A percentile compares a stretch with the other conserved stretches of the same genome.
phyloP scores from a whole-genome alignment of 2,329 filamentous ascomycete species.

The Diaporthe citriasiana region DNA sequence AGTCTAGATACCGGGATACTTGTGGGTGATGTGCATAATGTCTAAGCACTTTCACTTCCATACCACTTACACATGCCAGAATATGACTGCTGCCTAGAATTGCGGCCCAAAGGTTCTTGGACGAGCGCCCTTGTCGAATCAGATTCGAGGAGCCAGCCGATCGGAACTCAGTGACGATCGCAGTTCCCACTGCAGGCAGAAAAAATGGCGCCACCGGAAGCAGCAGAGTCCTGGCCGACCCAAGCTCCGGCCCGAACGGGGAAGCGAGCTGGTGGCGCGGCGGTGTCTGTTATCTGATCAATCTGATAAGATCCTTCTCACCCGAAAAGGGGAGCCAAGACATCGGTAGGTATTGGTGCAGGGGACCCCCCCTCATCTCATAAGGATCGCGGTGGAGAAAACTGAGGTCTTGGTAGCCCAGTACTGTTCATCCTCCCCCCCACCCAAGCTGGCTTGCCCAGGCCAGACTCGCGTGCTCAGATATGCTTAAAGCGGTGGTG shows the following conservation, averaged over 20 bases:
- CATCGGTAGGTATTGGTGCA: background rate
- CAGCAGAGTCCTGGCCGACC: background rate
- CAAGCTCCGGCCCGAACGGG: constrained; percentile 13
- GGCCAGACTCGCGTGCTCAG: background rate
- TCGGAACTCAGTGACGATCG: background rate
- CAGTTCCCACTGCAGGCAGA: background rate
- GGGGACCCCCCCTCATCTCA: constrained; percentile 26
- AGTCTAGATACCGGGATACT: background rate
- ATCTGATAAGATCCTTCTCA: constrained; percentile 42
- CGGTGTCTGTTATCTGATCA: constrained; percentile 47
- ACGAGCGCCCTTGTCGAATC: background rate
- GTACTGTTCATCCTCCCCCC: background rate
- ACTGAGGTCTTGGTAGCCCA: background rate
- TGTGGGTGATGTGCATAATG: background rate
- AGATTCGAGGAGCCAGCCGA: background rate
- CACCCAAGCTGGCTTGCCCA: background rate
- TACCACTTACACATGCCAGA: background rate
- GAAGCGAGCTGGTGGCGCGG: constrained; percentile 7
- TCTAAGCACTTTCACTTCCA: background rate
- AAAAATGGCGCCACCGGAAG: constrained; percentile 18
- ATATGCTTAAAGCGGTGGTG: constrained; percentile 31
- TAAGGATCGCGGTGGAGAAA: constrained; percentile 9
- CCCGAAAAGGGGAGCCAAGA: constrained; percentile 26
- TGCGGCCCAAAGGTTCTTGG: background rate
- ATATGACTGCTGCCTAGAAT: constrained; percentile 8